Evolutionary conservation across 768 basidiomycete genomes (phyloP).

Genomic region (Russula compacta): DNA sequence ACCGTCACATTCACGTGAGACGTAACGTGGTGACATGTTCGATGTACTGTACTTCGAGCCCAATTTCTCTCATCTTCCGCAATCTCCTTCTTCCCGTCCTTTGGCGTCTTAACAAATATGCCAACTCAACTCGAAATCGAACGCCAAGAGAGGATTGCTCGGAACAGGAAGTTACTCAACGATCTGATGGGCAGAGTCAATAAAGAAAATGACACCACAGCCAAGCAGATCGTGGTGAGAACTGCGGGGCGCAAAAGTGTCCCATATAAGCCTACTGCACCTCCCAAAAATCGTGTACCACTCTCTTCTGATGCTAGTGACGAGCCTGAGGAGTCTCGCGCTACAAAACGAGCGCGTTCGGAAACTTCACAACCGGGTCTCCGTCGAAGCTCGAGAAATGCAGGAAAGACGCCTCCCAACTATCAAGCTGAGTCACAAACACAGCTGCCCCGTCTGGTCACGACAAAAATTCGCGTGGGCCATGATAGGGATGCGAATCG

Average conservation of each 20-base stretch:
- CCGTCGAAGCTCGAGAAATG: constrained; percentile 62
- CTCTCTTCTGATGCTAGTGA: not conserved
- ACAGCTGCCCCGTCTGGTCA: constrained; percentile 4
- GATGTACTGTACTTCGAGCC: not conserved
- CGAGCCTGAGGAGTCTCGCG: not conserved
- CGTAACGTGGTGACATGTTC: not conserved
- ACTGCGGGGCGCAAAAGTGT: not conserved
- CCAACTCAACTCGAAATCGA: constrained; percentile 13
- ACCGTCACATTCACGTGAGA: constrained; percentile 11
- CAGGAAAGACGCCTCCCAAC: constrained; percentile 43
- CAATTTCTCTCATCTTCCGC: too few species aligned
- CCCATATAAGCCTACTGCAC: not conserved
- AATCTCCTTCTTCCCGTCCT: not conserved
- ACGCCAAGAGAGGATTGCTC: constrained; percentile 1
- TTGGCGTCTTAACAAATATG: constrained; percentile 4
- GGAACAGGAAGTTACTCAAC: constrained; percentile 2
- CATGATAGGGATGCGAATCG: constrained; percentile 24
- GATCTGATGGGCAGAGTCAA: not conserved
- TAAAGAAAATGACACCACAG: not conserved
- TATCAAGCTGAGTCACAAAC: constrained; percentile 36
- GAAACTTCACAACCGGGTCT: constrained; percentile 23
- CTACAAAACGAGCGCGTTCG: constrained; percentile 2
- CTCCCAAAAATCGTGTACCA: constrained; percentile 1
- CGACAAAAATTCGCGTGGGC: constrained; percentile 20
- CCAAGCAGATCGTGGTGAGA: not conserved